A percentile compares a stretch with the other conserved stretches of the same genome.
These are phyloP conservation scores for Colletotrichum shisoi DNA, from an alignment of 2,329 filamentous ascomycete species.

Conservation along the genomic window DNA sequence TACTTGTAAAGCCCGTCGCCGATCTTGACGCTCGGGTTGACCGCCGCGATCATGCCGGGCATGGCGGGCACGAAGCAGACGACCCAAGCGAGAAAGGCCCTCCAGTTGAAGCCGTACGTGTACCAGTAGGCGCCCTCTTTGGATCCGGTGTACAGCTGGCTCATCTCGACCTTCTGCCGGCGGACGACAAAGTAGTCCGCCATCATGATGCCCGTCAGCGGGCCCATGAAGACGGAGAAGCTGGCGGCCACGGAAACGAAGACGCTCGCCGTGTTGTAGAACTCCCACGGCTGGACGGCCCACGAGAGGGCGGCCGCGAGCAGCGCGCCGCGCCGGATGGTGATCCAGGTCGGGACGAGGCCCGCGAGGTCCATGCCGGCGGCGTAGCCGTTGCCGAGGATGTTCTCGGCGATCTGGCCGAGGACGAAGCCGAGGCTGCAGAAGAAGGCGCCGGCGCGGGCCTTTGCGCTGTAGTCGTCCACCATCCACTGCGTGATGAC, in stretches of 20 bases:
- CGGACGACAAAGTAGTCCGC: constrained; percentile 47
- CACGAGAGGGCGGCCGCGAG: constrained; percentile 42
- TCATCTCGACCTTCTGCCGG: constrained; percentile 49
- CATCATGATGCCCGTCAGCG: constrained; percentile 46
- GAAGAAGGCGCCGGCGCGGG: constrained; percentile 46
- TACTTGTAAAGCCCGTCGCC: constrained; percentile 41
- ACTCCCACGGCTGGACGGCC: constrained; percentile 46
- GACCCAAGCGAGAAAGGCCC: constrained; percentile 47
- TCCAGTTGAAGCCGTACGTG: constrained; percentile 48
- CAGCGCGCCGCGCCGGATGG: constrained; percentile 44
- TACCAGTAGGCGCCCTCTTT: constrained; percentile 51
- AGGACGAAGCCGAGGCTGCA: constrained; percentile 43
- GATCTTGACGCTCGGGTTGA: constrained; percentile 37
- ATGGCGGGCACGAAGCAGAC: constrained; percentile 46
- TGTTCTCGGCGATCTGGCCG: constrained; percentile 45
- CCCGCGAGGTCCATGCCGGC: constrained; percentile 46
- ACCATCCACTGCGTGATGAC: constrained; percentile 45
- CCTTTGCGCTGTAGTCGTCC: constrained; percentile 42
- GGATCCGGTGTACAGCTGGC: constrained; percentile 49
- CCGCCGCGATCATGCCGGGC: constrained; percentile 43
- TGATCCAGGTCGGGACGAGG: constrained; percentile 44
- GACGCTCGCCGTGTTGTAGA: constrained; percentile 44
- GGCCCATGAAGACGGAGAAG: constrained; percentile 46
- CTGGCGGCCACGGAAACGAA: constrained; percentile 45
- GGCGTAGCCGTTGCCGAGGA: constrained; percentile 45